Percentiles rank a stretch among this genome's conserved stretches.
Evolutionary conservation across 228 moss, liverwort and hornwort genomes (phyloP).

Genomic region (Sphagnum magellanicum): DNA sequence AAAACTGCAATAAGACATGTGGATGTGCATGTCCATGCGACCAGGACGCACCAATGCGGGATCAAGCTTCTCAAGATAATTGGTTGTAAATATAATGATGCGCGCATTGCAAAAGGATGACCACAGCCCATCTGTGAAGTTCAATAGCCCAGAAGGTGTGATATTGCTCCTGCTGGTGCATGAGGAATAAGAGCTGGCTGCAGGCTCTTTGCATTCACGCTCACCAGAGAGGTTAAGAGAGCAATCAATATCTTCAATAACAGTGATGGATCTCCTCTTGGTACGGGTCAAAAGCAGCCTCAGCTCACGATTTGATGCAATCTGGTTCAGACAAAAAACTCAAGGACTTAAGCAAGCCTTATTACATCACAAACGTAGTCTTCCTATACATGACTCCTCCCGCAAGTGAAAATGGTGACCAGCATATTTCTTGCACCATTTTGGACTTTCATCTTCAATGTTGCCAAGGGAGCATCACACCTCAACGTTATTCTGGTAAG

Average conservation of each 20-base stretch:
- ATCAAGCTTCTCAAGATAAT: slow-evolving; percentile 31
- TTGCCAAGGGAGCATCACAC: too few species aligned
- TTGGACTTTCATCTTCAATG: too few species aligned
- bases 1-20: slow-evolving; percentile 29
- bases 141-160: slow-evolving; percentile 24
- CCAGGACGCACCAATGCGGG: slow-evolving; percentile 22
- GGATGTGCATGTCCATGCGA: slow-evolving; percentile 37
- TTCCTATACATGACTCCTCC: too few species aligned
- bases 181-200: slow-evolving; percentile 3
- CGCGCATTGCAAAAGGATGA: slow-evolving; percentile 27
- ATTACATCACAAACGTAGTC: too few species aligned
- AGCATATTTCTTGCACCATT: too few species aligned
- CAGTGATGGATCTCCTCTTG: slow-evolving; percentile 25
- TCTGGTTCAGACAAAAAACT: slow-evolving; percentile 1
- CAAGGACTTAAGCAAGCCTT: too few species aligned
- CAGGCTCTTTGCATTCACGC: background rate
- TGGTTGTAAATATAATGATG: slow-evolving; percentile 32
- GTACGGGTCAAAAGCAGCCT: slow-evolving; percentile 21
- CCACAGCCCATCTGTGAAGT: slow-evolving; percentile 36
- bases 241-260: slow-evolving; percentile 38
- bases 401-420: too few species aligned
- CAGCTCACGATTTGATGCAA: slow-evolving; percentile 14
- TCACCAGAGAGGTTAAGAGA: slow-evolving; percentile 12
- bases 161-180: too few species aligned
- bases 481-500: too few species aligned